phyloP scores from a whole-genome alignment of 139 green algal species.

The Chlamydomonas sphaeroides region DNA sequence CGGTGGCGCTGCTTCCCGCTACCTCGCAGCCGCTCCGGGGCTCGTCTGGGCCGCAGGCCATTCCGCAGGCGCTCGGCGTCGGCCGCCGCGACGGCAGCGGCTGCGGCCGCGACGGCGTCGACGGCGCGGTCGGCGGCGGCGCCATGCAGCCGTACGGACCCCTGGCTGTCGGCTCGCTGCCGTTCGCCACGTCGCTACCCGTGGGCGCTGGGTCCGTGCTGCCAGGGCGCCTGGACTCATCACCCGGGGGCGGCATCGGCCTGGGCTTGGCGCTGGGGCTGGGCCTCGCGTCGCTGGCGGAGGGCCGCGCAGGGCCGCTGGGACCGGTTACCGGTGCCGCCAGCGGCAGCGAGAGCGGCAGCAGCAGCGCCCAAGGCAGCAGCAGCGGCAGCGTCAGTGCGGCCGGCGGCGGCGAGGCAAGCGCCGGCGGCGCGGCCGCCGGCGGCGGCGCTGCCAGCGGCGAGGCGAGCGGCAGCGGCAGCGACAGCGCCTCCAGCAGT shows the following conservation, averaged over 20 bases:
- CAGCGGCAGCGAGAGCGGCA: not conserved
- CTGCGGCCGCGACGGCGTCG: not conserved
- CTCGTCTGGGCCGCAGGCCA: conserved; percentile 4
- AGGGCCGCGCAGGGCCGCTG: not conserved
- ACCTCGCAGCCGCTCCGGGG: not conserved
- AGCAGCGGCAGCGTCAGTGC: not conserved
- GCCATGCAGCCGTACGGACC: not conserved
- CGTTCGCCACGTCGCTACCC: conserved; percentile 2
- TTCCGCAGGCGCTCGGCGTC: not conserved
- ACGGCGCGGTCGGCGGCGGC: not conserved
- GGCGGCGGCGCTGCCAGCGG: not conserved
- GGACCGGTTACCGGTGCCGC: not conserved
- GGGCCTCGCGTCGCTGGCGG: not conserved
- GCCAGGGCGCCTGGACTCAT: not conserved
- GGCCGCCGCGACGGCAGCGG: not conserved
- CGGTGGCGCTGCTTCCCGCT: not conserved
- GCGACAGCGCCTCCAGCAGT: no score
- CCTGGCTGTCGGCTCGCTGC: conserved; percentile 8
- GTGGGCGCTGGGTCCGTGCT: not conserved
- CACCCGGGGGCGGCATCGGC: conserved; percentile 11
- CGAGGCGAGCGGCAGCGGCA: not conserved
- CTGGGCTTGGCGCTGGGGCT: not conserved
- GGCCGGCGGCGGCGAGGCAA: no score
- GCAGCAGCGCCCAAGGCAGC: not conserved
- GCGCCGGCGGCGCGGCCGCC: not conserved